Evolutionary conservation across 2,329 filamentous ascomycete genomes (phyloP), one percentile per base, ranked within the genome.

Genomic region (Amphichorda felina): DNA sequence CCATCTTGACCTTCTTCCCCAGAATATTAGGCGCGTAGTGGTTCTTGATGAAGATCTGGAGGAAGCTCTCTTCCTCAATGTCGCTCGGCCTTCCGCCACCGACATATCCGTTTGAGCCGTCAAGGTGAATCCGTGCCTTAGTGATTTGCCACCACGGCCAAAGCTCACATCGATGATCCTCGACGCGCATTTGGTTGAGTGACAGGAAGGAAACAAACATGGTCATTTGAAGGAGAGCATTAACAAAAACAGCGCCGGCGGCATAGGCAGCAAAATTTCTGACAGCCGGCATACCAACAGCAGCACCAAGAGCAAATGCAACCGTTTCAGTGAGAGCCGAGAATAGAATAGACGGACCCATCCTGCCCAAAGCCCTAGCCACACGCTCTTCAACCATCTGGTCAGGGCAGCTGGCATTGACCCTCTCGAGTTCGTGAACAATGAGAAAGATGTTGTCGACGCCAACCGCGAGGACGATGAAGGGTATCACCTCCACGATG

Each of bases 371-470:
- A 3, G 91, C 84, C 50, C 82, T 80, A 5, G 86, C 82, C 37
- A 96, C 79, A 18, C 91, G 75, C 50, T 88, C 79, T 45, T 94
- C 82, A 3, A 98, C 80, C 55, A 82, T 72, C 42, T 88, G 82
- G 50, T 96, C 88, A 0, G 88, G 86, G 49, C 94, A 83, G 55
- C 82, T 94, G 46, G 87, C 63, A 50, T 98, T 98, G 53, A 95
- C 83, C 21, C 91, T 75, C 54, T 98, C 91, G 40, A 98, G 94
- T 57, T 98, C 91, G 57, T 98, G 91, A 1, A 98, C 91, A 40
- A 98, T 94, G 38, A 98, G 66, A 62, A 98, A 98, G 49, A 98
- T 96, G 52, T 98, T 98, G 68, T 98, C 91, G 3, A 98, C 93
- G 31, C 91, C 91, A 19, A 98, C 88, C 10, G 91, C 91, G 15